Base-by-base conservation (phyloP, 1,284 basidiomycete species). In the Heterobasidion irregulare region DNA sequence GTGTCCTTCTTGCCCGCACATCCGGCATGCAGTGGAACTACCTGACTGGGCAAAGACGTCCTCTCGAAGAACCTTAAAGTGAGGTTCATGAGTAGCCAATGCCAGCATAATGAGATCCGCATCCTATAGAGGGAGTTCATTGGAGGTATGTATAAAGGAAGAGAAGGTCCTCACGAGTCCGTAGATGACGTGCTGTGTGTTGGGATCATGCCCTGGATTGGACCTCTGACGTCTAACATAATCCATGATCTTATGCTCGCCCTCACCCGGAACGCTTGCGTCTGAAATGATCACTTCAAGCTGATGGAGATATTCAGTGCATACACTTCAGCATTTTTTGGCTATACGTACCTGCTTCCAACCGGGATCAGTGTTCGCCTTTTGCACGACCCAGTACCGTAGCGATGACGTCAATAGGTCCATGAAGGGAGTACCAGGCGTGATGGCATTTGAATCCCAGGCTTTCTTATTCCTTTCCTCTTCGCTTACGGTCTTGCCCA, bases 211-310 rank as follows among this genome's bases (percentile, higher is more conserved):
- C 10, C 86, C 87, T 36, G 84, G 81, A 66, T 97, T 91, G 50
- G 81, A 79, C 51, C 97, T 82, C 66, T 98, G 94, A 50, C 95
- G 81, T 57, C 97, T 80, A 61, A 99, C 97, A 70, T 85, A 98
- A 67, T 99, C 97, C 93, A 99, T 98, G 63, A 99, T 98, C 76
- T 99, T 99, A 75, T 99, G 97, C 71, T 99, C 97, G 67, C 97
- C 97, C 72, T 99, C 97, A 61, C 96, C 96, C 1, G 96, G 96
- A 9, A 99, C 97, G 56, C 90, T 89, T 2, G 96, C 93, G 64
- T 99, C 97, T 2, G 97, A 99, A 58, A 99, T 93, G 61, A 99
- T 87, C 59, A 99, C 91, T 77, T 98, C 86, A 45, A 98, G 78
- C 89, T 94, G 62, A 43, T 56, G 49, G 52, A 50, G 53, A 43